Conservation (phyloP, 192 early-diverging fungal species). For the Pilaira anomala region DNA sequence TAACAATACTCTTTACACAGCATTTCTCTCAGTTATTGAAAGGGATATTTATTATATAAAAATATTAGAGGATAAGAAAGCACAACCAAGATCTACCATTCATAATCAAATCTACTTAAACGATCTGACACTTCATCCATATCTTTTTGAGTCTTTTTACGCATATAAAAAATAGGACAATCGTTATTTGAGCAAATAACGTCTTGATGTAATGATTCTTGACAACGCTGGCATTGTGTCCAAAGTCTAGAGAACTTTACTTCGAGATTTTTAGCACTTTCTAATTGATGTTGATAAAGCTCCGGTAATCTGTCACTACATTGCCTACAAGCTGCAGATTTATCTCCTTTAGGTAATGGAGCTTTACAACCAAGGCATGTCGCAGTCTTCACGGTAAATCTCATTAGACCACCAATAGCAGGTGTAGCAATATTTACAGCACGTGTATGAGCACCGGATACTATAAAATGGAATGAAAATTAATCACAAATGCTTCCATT, state of each 20-base stretch:
- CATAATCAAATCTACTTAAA: slow-evolving; percentile 73
- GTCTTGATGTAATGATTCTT: slow-evolving; percentile 91
- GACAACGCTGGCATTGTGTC: slow-evolving; percentile 98
- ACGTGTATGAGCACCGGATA: slow-evolving; percentile 69
- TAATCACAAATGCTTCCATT: too few species aligned
- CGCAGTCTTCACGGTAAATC: slow-evolving; percentile 88
- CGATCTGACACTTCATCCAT: slow-evolving; percentile 66
- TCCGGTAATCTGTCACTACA: slow-evolving; percentile 70
- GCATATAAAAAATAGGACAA: slow-evolving; percentile 99
- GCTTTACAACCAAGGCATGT: slow-evolving; percentile 93
- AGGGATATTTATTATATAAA: too few species aligned
- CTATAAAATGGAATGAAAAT: slow-evolving; percentile 33
- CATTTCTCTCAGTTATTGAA: too few species aligned
- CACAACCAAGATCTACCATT: slow-evolving; percentile 5
- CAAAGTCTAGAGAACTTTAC: slow-evolving; percentile 82
- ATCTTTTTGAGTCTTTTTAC: slow-evolving; percentile 94
- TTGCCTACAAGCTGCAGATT: slow-evolving; percentile 38
- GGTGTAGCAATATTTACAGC: slow-evolving; percentile 86
- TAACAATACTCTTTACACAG: too few species aligned
- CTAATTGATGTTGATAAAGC: slow-evolving; percentile 71
- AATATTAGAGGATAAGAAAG: too few species aligned
- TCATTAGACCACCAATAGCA: slow-evolving; percentile 86
- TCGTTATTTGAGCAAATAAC: slow-evolving; percentile 93
- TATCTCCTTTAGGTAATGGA: slow-evolving; percentile 65
- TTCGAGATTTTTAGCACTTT: slow-evolving; percentile 66